Percentiles rank a stretch among this genome's conserved stretches.
phyloP scores from a whole-genome alignment of 192 early-diverging fungal species.

The Mortierella claussenii region DNA sequence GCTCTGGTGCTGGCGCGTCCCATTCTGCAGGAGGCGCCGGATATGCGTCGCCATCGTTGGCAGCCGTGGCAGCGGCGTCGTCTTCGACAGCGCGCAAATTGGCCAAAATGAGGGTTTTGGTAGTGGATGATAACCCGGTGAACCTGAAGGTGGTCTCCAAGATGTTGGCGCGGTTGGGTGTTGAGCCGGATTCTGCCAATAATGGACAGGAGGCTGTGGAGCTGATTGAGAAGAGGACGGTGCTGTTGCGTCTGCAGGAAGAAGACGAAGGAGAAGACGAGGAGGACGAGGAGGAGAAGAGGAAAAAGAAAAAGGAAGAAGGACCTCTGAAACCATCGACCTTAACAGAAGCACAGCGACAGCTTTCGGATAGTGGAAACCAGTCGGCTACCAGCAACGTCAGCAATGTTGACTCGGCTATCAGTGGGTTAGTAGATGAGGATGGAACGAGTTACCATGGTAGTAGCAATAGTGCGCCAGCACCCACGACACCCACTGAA shows the following conservation, averaged over 20 bases:
- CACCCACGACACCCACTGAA: background rate
- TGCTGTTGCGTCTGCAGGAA: slow-evolving; percentile 13
- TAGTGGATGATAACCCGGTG: slow-evolving; percentile 62
- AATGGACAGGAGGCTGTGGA: slow-evolving; percentile 56
- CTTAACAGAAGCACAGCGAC: too few relatives aligned
- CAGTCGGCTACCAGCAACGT: slow-evolving; percentile 6
- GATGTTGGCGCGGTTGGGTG: slow-evolving; percentile 47
- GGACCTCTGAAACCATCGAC: too few relatives aligned
- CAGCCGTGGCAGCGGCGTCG: slow-evolving; percentile 32
- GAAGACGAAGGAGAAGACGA: too few relatives aligned
- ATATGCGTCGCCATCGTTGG: slow-evolving; percentile 27
- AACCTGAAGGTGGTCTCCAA: slow-evolving; percentile 53
- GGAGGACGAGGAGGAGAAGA: too few relatives aligned
- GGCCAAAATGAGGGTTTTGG: slow-evolving; percentile 41
- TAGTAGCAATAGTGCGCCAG: background rate
- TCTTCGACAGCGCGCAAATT: slow-evolving; percentile 24
- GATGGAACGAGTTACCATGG: background rate
- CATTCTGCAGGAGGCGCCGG: slow-evolving; percentile 1
- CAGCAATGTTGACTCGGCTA: slow-evolving; percentile 10
- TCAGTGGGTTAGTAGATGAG: background rate
- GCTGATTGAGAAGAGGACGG: slow-evolving; percentile 49
- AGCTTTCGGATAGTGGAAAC: background rate
- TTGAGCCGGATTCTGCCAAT: slow-evolving; percentile 39
- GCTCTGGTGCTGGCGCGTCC: slow-evolving; percentile 2
- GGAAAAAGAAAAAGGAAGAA: too few relatives aligned